Conservation (phyloP, 2,329 filamentous ascomycete species). For the Nemania bipapillata region DNA sequence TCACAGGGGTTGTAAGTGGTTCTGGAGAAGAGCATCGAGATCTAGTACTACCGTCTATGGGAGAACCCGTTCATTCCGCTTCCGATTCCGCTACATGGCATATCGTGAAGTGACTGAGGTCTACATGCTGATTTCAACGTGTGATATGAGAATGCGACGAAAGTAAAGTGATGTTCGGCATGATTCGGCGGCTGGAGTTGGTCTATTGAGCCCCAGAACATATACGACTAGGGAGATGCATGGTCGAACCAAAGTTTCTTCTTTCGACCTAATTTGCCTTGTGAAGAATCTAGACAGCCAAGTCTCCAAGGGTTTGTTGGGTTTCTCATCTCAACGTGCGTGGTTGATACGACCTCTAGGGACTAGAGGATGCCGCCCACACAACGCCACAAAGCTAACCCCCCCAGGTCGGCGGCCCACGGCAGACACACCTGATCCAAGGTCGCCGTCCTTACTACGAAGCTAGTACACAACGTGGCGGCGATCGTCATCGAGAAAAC, state of each 20-base stretch:
- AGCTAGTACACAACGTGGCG: slow-evolving; percentile 8
- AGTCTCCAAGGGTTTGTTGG: slow-evolving; percentile 4
- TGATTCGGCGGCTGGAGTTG: slow-evolving; percentile 9
- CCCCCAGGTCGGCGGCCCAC: background rate
- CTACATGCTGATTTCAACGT: background rate
- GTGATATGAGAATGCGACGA: background rate
- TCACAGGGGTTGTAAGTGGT: slow-evolving; percentile 6
- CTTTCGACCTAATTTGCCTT: slow-evolving; percentile 23
- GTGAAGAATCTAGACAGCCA: background rate
- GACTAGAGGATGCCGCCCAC: slow-evolving; percentile 26
- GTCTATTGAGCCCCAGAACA: background rate
- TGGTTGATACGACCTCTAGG: slow-evolving; percentile 16
- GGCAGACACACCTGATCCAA: slow-evolving; percentile 19
- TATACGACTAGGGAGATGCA: background rate
- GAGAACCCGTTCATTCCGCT: slow-evolving; percentile 17
- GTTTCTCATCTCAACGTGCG: slow-evolving; percentile 13
- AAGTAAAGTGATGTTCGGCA: background rate
- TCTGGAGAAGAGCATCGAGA: slow-evolving; percentile 18
- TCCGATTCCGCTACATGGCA: slow-evolving; percentile 4
- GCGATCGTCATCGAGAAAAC: slow-evolving; percentile 28
- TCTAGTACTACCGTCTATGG: slow-evolving; percentile 1
- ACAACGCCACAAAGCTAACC: slow-evolving; percentile 29
- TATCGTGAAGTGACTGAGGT: background rate
- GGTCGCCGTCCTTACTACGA: slow-evolving; percentile 9
- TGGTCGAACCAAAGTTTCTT: slow-evolving; percentile 10